Conservation (phyloP, 2,329 filamentous ascomycete species). For the Alternaria alternata region DNA sequence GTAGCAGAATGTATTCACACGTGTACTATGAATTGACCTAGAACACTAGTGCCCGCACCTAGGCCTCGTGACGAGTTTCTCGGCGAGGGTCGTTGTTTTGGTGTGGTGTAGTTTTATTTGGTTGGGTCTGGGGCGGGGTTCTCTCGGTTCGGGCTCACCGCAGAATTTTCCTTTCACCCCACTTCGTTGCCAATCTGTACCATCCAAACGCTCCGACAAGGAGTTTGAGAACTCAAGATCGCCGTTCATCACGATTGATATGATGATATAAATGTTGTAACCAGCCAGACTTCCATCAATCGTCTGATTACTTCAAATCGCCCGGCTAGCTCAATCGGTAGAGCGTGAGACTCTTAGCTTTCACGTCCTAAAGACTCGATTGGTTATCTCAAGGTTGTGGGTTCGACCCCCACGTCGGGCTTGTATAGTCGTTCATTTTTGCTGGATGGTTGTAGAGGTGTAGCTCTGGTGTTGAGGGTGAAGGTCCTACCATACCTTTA, state of each 20-base stretch:
- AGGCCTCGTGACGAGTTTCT: too few species aligned
- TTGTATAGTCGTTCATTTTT: not conserved
- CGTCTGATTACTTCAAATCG: not conserved
- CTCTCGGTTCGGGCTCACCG: not conserved
- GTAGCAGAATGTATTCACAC: not conserved
- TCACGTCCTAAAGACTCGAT: slow-evolving; percentile 10
- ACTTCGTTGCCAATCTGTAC: not conserved
- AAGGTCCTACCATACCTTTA: not conserved
- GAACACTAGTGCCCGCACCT: not conserved
- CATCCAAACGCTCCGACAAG: not conserved
- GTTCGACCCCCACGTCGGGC: slow-evolving; percentile 12
- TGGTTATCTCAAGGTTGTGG: slow-evolving; percentile 12
- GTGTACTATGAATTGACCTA: not conserved
- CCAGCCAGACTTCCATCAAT: not conserved
- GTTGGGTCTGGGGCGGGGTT: not conserved
- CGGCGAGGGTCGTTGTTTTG: not conserved
- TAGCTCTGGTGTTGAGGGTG: not conserved
- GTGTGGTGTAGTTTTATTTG: not conserved
- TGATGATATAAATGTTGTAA: not conserved
- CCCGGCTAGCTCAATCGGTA: slow-evolving; percentile 49
- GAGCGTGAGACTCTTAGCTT: slow-evolving; percentile 52
- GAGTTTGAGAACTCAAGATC: too few species aligned
- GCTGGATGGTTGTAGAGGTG: not conserved
- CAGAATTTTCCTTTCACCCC: not conserved
- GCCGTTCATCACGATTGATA: rapidly evolving